Evolutionary conservation across 768 basidiomycete genomes (phyloP).

Genomic region (Clitopilus hobsonii): DNA sequence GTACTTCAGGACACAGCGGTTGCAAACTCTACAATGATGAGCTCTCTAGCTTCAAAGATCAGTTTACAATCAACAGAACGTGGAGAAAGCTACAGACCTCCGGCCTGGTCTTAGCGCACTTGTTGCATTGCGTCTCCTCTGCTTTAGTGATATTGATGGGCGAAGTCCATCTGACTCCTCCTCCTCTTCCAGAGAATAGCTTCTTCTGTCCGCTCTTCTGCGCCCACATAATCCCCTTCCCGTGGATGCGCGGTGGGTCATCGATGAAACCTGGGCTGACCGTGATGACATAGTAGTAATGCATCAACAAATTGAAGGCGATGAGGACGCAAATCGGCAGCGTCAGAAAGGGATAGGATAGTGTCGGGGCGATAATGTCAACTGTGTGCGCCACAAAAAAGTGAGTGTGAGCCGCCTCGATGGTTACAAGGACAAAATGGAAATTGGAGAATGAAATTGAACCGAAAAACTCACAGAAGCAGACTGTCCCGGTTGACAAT

Average conservation of each 20-base stretch:
- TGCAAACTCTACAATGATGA: conserved; percentile 92
- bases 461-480: conserved; percentile 65
- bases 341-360: conserved; percentile 54
- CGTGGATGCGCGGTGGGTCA: conserved; percentile 42
- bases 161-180: conserved; percentile 47
- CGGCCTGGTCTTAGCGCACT: conserved; percentile 66
- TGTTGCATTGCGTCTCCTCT: conserved; percentile 55
- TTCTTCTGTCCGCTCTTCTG: conserved; percentile 22
- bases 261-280: conserved; percentile 75
- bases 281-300: conserved; percentile 86
- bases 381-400: conserved; percentile 40
- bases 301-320: conserved; percentile 67
- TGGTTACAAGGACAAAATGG: background rate
- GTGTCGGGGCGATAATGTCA: conserved; percentile 66
- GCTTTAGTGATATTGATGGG: conserved; percentile 50
- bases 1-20: conserved; percentile 83
- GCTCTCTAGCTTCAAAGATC: conserved; percentile 53
- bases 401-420: background rate
- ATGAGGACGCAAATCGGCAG: conserved; percentile 72
- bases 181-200: conserved; percentile 32
- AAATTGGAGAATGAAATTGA: background rate
- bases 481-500: conserved; percentile 60
- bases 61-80: conserved; percentile 1
- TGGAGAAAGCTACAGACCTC: conserved; percentile 50
- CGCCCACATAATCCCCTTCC: conserved; percentile 56